Evolutionary conservation across 2,329 filamentous ascomycete genomes (phyloP), one percentile per base, ranked within the genome.

Genomic region (Pseudocercospora fuligena): DNA sequence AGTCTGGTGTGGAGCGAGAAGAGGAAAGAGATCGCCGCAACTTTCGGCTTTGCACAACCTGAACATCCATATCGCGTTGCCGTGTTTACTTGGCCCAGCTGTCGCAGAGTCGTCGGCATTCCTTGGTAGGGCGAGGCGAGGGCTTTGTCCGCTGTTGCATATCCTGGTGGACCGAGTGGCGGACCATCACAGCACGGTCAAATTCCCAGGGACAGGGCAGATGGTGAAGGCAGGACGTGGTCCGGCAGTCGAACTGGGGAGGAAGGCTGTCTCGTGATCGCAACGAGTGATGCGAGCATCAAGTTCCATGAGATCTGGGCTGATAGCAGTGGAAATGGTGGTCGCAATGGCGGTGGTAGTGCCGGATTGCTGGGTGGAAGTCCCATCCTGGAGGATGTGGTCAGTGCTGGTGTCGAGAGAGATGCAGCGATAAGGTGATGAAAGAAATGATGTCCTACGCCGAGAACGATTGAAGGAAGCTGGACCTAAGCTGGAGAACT

Each of bases 241-340:
- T n/a, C 80, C 82, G 56, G 85, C 83, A 79, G 84, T 84, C 82
- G 88, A 21, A 88, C 86, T 0, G 82, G 84, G 5, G 85, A 88
- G 70, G 92, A 94, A 73, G 92, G 92, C 0, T 97, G 93, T 76
- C 90, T 99, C 71, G 91, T 97, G 19, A 91, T 99, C 61, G 94
- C 94, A 16, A 91, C 92, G 51, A 97, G 93, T 75, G 94, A 98
- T 79, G 90, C 93, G 76, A 96, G 88, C 73, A 91, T 98, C 78
- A 95, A 95, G 76, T 98, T 98, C 74, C 93, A 98, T 78, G 94
- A 98, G 80, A 89, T 99, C 11, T 98, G 94, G 95, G 69, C 73
- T 21, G 75, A 77, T 84, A 21, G 43, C 21, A 43, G 31, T 49
- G 31, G 56, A 33, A 51, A 46, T 43, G 78, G 82, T 60, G 83